phyloP scores from a whole-genome alignment of 2,329 filamentous ascomycete species.

The Grosmannia penicillata region DNA sequence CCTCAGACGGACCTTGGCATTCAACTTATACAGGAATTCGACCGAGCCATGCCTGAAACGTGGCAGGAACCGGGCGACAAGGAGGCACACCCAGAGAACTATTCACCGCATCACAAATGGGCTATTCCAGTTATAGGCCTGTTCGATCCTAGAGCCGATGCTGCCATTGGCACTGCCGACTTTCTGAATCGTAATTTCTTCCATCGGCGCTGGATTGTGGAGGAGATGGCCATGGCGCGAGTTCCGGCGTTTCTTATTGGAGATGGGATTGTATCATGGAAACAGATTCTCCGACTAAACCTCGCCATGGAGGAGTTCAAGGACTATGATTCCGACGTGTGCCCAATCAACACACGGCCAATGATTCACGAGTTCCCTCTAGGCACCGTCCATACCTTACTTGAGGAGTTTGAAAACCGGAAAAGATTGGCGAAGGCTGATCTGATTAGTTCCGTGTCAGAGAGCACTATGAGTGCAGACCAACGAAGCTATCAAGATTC shows the following conservation, averaged over 20 bases:
- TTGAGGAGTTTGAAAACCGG: neutral
- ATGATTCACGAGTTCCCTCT: conserved; percentile 1
- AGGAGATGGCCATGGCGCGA: conserved; percentile 2
- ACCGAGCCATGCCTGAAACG: neutral
- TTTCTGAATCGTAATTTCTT: neutral
- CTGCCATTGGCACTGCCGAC: neutral
- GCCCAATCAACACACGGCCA: neutral
- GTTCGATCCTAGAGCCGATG: neutral
- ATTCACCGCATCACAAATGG: neutral
- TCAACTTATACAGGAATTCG: neutral
- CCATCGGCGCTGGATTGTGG: conserved; percentile 1
- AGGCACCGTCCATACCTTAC: conserved; percentile 1
- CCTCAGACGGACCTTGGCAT: neutral
- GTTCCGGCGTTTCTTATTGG: neutral
- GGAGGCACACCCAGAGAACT: neutral
- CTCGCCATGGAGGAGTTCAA: conserved; percentile 2
- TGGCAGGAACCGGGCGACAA: conserved; percentile 2
- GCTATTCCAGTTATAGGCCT: neutral
- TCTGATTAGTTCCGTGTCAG: neutral
- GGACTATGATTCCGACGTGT: neutral
- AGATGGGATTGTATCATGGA: neutral
- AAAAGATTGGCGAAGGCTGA: neutral
- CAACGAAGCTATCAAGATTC: too few relatives aligned
- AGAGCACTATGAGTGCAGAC: neutral
- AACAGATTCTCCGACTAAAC: conserved; percentile 1